Evolutionary conservation across 2,329 filamentous ascomycete genomes (phyloP).

Genomic region (Fusarium austroafricanum): DNA sequence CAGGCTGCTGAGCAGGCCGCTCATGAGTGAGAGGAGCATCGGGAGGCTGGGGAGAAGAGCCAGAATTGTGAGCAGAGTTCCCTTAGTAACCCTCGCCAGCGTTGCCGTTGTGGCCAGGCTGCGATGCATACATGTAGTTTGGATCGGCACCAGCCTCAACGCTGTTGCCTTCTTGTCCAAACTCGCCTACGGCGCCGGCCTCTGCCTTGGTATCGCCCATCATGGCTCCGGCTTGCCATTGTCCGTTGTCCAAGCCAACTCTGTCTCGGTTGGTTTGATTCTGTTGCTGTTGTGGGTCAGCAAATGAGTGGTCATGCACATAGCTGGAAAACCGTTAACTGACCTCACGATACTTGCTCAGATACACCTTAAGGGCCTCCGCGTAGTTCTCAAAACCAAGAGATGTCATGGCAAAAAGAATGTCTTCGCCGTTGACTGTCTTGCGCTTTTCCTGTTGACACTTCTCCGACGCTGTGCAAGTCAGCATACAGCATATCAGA

Average conservation of each 20-base stretch:
- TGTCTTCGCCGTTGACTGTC: constrained; percentile 98
- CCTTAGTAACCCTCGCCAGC: constrained; percentile 63
- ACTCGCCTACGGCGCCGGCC: constrained; percentile 51
- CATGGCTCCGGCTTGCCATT: constrained; percentile 48
- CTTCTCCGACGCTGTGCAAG: constrained; percentile 87
- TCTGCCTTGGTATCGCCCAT: constrained; percentile 51
- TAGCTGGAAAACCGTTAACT: constrained; percentile 51
- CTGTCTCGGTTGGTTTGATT: constrained; percentile 56
- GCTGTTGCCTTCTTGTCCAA: constrained; percentile 56
- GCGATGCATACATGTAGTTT: constrained; percentile 66
- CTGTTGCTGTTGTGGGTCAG: constrained; percentile 51
- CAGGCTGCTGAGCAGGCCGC: no score
- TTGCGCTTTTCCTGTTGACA: constrained; percentile 99
- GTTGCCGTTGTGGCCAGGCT: constrained; percentile 70
- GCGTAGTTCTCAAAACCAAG: constrained; percentile 99
- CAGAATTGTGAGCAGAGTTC: no score
- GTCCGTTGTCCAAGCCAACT: constrained; percentile 49
- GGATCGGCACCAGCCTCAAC: constrained; percentile 56
- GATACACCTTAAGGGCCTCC: constrained; percentile 96
- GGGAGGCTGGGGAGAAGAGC: background rate
- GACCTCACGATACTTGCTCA: constrained; percentile 98
- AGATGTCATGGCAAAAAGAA: constrained; percentile 98
- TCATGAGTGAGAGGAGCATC: background rate
- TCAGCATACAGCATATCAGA: constrained; percentile 38
- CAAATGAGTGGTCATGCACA: background rate